Conservation (phyloP, 108 stramenopile species). For the Poteriospumella lacustris region DNA sequence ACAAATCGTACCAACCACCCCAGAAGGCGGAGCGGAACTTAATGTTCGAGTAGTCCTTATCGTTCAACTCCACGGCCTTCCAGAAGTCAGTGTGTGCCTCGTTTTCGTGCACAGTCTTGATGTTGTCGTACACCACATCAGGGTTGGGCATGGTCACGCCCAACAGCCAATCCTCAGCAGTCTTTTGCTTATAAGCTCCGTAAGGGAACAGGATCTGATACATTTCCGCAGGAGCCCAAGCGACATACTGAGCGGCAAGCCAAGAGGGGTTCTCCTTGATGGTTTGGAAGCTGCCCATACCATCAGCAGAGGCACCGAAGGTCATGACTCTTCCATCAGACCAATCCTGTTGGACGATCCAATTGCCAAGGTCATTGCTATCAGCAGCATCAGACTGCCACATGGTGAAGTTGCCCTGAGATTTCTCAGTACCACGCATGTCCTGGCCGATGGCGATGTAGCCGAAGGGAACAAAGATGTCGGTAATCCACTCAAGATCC, state of each 20-base stretch:
- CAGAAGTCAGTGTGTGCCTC: constrained; percentile 9
- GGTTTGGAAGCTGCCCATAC: constrained; percentile 29
- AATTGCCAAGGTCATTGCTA: constrained; percentile 26
- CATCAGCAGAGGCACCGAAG: constrained; percentile 37
- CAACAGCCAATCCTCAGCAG: constrained; percentile 35
- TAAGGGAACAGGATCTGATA: constrained; percentile 38
- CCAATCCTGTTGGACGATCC: constrained; percentile 40
- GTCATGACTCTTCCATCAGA: constrained; percentile 31
- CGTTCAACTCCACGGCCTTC: neutral
- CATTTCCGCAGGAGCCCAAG: constrained; percentile 28
- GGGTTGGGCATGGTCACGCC: constrained; percentile 17
- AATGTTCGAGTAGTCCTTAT: neutral
- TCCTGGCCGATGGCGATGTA: constrained; percentile 32
- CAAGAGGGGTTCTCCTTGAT: constrained; percentile 14
- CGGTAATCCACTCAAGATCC: neutral
- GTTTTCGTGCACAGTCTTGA: neutral
- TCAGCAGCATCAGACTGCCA: constrained; percentile 33
- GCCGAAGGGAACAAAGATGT: constrained; percentile 25
- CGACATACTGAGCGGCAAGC: constrained; percentile 40
- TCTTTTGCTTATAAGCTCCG: constrained; percentile 36
- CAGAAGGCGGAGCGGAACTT: neutral
- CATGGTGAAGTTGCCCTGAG: constrained; percentile 33
- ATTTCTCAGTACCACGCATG: constrained; percentile 29
- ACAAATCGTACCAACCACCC: constrained; percentile 40
- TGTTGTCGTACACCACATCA: constrained; percentile 29